Evolutionary conservation across 1,284 basidiomycete genomes (phyloP), one percentile per base, ranked within the genome.

Genomic region (Ustilago lituana): DNA sequence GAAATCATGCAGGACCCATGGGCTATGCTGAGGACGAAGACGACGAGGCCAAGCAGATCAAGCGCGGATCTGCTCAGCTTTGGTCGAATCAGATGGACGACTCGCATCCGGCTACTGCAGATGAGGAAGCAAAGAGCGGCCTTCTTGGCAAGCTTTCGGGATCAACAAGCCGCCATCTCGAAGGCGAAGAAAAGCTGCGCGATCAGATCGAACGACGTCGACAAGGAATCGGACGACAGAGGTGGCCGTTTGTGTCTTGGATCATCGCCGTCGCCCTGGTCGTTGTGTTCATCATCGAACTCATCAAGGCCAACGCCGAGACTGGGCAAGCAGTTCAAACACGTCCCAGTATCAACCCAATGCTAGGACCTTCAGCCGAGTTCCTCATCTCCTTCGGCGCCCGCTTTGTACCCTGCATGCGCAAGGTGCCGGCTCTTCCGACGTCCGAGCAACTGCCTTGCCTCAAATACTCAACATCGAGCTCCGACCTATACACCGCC

Each of bases 401-500:
- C 15, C 91, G 95, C 15, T 98, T 94, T 79, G 92, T 92, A 8
- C 89, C 90, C 2, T 90, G 89, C 76, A 94, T 95, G 91, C 94
- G 93, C 77, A 68, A 54, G 11, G 64, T 82, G 0, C 69, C 78
- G n/a, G 72, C 68, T 7, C 67, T 83, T 5, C 60, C 81, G 12
- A 63, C 68, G 68, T 83, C 26, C 87, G 94, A 24, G 59, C 84
- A 33, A 86, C 84, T 39, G 82, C 94, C 17, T 85, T 91, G 23
- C 85, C 49, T 80, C 15, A 61, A 74, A n/a, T 87, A 92, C 76
- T 73, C 85, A 26, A 84, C 84, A 36, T 78, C 82, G 46, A 79
- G 78, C 4, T 62, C 58, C 14, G 66, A 80, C 32, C 77, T 76
- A 63, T 76, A 70, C 47, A 82, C 66, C 11, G 63, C 71, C 0